Conservation (phyloP, 2,329 filamentous ascomycete species). For the Westerdykella ornata region DNA sequence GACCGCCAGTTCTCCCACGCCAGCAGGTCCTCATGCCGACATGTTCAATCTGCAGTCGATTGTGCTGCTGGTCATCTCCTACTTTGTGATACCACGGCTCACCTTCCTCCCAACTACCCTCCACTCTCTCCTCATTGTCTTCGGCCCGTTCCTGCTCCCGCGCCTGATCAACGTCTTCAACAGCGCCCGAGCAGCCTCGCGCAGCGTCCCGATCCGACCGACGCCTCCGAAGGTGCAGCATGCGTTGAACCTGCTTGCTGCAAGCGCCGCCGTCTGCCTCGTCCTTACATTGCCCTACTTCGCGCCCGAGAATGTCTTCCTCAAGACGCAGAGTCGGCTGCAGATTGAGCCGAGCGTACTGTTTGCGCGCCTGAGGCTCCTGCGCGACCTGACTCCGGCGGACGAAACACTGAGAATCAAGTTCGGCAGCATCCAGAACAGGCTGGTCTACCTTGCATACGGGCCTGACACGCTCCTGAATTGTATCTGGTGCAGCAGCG, state of each 20-base stretch:
- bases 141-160: conserved; percentile 67
- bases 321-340: conserved; percentile 68
- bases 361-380: conserved; percentile 63
- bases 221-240: conserved; percentile 50
- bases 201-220: conserved; percentile 48
- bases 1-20: conserved; percentile 1
- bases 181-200: conserved; percentile 40
- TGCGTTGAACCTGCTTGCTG: conserved; percentile 55
- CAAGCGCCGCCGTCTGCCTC: conserved; percentile 49
- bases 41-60: conserved; percentile 34
- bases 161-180: conserved; percentile 60
- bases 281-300: conserved; percentile 60
- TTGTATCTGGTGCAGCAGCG: conserved; percentile 69
- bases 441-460: conserved; percentile 75
- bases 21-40: conserved; percentile 1
- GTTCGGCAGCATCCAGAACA: conserved; percentile 58
- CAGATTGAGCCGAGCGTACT: conserved; percentile 80
- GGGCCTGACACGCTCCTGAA: conserved; percentile 66
- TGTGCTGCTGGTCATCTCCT: conserved; percentile 27
- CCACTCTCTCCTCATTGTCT: conserved; percentile 42
- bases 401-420: conserved; percentile 63
- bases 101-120: conserved; percentile 31
- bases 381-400: conserved; percentile 51
- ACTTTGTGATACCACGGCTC: conserved; percentile 33
- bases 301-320: conserved; percentile 75